These are phyloP conservation scores for Houttuynia cordata DNA, from an alignment of 164 flowering plant genomes.

Conservation along the genomic window DNA sequence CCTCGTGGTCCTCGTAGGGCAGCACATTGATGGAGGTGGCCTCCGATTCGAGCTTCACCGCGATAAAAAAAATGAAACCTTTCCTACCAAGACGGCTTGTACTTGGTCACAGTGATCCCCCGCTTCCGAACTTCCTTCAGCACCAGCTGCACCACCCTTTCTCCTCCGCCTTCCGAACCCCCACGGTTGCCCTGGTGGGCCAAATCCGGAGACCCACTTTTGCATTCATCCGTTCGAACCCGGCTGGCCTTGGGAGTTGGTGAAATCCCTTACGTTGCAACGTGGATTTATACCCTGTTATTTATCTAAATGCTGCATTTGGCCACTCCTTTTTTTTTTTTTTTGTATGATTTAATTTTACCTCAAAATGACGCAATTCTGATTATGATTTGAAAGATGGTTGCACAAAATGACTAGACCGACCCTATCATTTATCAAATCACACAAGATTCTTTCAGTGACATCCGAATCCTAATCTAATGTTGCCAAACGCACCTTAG, in stretches of 20 bases:
- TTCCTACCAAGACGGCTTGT: constrained; percentile 85
- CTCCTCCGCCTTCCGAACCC: neutral
- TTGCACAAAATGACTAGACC: too few relatives aligned
- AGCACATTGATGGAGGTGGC: constrained; percentile 60
- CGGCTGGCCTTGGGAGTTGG: neutral
- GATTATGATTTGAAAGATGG: too few relatives aligned
- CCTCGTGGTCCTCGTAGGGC: constrained; percentile 76
- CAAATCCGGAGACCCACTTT: constrained; percentile 9
- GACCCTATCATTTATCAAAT: too few relatives aligned
- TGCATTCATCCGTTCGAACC: constrained; percentile 5
- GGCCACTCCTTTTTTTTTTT: too few relatives aligned
- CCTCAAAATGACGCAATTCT: too few relatives aligned
- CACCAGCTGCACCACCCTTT: constrained; percentile 3
- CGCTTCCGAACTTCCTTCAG: constrained; percentile 9
- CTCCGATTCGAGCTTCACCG: constrained; percentile 66
- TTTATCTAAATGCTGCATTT: too few relatives aligned
- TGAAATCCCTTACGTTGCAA: too few relatives aligned
- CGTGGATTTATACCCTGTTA: too few relatives aligned
- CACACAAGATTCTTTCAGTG: too few relatives aligned
- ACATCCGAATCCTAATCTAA: too few relatives aligned
- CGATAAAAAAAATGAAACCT: constrained; percentile 77
- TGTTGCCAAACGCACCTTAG: too few relatives aligned
- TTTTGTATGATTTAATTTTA: too few relatives aligned
- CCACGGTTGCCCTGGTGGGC: neutral
- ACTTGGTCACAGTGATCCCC: constrained; percentile 52